phyloP scores from a whole-genome alignment of 108 stramenopile species.

The Nannochloropsis gaditana region DNA sequence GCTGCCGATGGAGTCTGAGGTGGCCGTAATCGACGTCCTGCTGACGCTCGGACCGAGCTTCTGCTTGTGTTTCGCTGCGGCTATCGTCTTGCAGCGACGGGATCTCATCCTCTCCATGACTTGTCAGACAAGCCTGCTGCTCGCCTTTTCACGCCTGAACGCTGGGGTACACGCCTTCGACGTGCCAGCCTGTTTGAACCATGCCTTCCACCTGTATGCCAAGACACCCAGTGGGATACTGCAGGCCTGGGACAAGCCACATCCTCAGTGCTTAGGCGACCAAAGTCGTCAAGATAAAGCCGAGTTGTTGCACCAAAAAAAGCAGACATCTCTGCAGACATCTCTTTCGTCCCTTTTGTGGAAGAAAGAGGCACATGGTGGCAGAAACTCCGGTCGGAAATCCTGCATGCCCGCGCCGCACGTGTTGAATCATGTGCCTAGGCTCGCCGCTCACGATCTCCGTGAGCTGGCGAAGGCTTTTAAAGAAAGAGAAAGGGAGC shows the following conservation, averaged over 20 bases:
- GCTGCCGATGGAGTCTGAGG: neutral
- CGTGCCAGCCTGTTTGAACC: neutral
- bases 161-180: neutral
- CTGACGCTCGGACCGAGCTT: neutral
- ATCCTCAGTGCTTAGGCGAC: neutral
- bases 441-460: neutral
- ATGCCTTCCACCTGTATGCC: conserved; percentile 15
- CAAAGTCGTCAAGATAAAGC: neutral
- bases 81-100: conserved; percentile 11
- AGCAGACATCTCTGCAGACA: too few species aligned
- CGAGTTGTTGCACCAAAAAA: neutral
- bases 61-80: conserved; percentile 17
- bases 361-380: neutral
- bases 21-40: neutral
- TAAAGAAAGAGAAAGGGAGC: neutral
- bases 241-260: neutral
- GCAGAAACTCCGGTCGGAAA: neutral
- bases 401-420: neutral
- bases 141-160: neutral
- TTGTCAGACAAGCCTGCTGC: neutral
- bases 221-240: neutral
- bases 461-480: neutral
- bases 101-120: neutral
- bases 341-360: neutral
- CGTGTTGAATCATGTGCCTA: neutral